These are phyloP conservation scores for Cryoendolithus antarcticus DNA, from an alignment of 2,329 filamentous ascomycete species.

Conservation along the genomic window DNA sequence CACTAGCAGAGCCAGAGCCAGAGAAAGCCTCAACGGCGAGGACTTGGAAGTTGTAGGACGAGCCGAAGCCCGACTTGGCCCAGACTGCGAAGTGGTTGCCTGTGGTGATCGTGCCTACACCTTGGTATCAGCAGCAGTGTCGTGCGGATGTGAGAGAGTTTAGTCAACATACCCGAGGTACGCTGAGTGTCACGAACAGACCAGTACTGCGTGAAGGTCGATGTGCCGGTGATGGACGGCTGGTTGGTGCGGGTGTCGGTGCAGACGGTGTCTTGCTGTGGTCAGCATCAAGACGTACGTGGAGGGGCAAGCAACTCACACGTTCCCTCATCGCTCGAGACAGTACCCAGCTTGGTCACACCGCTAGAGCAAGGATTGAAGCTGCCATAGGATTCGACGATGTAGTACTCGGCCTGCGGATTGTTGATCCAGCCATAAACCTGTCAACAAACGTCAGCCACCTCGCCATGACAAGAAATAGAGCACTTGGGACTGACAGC, in stretches of 20 bases:
- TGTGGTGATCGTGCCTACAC: slow-evolving; percentile 15
- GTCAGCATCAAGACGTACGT: no score
- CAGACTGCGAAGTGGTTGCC: slow-evolving; percentile 15
- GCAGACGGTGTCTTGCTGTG: slow-evolving; percentile 32
- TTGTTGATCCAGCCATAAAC: slow-evolving; percentile 42
- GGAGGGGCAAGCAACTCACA: slow-evolving; percentile 24
- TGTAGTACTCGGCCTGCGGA: slow-evolving; percentile 41
- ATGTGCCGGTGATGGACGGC: slow-evolving; percentile 29
- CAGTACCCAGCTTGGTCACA: slow-evolving; percentile 18
- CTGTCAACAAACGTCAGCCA: no score
- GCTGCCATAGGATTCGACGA: slow-evolving; percentile 40
- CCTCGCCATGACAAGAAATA: no score
- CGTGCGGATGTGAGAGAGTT: no score
- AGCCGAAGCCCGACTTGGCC: slow-evolving; percentile 9
- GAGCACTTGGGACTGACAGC: no score
- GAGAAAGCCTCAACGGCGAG: slow-evolving; percentile 14
- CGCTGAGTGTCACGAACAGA: slow-evolving; percentile 27
- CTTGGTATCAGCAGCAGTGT: slow-evolving; percentile 17
- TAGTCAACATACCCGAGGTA: slow-evolving; percentile 15
- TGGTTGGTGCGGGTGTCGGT: slow-evolving; percentile 30
- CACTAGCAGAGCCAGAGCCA: slow-evolving; percentile 10
- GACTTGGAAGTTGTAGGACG: slow-evolving; percentile 16
- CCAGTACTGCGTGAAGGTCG: slow-evolving; percentile 33
- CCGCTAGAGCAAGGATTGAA: slow-evolving; percentile 24
- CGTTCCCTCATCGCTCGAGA: slow-evolving; percentile 24